Evolutionary conservation across 768 basidiomycete species (phyloP).

Genomic region (Naganishia kalamii): DNA sequence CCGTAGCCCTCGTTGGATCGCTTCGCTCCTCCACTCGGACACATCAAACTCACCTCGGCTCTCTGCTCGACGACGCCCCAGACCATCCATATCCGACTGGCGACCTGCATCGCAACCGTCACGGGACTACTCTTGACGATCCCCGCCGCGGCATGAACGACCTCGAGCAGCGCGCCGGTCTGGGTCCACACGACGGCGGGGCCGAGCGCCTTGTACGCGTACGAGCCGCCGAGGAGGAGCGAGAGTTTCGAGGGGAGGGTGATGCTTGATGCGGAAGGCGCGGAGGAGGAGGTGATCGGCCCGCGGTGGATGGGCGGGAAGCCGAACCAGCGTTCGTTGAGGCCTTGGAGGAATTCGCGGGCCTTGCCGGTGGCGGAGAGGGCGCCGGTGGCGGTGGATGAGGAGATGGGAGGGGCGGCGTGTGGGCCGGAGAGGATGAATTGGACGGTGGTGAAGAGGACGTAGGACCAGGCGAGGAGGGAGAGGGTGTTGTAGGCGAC

Average conservation of each 20-base stretch:
- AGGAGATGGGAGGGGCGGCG: conserved; percentile 38
- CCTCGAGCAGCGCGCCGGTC: conserved; percentile 73
- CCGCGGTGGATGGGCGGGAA: conserved; percentile 28
- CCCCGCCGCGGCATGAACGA: conserved; percentile 69
- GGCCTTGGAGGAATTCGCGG: background rate
- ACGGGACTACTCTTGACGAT: conserved; percentile 70
- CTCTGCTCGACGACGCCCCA: conserved; percentile 74
- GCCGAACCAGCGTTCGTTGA: background rate
- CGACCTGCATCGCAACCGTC: conserved; percentile 73
- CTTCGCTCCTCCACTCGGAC: too few relatives aligned
- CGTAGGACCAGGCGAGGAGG: conserved; percentile 64
- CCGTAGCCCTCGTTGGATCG: too few relatives aligned
- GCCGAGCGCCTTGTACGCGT: conserved; percentile 55
- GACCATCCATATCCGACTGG: conserved; percentile 70
- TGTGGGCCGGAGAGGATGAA: conserved; percentile 44
- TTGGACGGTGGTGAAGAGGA: conserved; percentile 57
- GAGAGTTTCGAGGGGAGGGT: conserved; percentile 40
- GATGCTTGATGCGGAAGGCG: background rate
- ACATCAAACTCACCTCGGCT: conserved; percentile 52
- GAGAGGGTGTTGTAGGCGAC: conserved; percentile 71
- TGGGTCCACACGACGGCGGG: conserved; percentile 65
- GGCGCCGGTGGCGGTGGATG: background rate
- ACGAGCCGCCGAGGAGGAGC: conserved; percentile 56
- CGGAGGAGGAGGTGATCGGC: background rate
- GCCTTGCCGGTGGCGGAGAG: background rate